A percentile compares a stretch with the other conserved stretches of the same genome.
Evolutionary conservation across 805 yeast species (phyloP).

Genomic region (Torulaspora delbrueckii): DNA sequence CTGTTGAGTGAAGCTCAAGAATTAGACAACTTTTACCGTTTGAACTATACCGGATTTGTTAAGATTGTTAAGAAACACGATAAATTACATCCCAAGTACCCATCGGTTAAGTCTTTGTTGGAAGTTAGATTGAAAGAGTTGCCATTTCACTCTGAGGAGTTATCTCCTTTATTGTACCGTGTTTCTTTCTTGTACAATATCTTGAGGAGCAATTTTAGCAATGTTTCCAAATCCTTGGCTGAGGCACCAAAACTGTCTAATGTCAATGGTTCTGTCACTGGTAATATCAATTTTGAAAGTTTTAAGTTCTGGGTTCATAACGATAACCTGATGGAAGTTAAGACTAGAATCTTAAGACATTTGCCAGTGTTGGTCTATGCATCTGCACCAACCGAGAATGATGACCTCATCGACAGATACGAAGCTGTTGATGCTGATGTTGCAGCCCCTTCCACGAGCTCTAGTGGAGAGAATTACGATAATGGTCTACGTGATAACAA

Average conservation of each 20-base stretch:
- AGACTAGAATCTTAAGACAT: slow-evolving; percentile 89
- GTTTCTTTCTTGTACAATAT: slow-evolving; percentile 76
- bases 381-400: slow-evolving; percentile 35
- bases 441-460: slow-evolving; percentile 34
- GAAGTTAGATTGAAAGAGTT: slow-evolving; percentile 81
- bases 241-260: slow-evolving; percentile 36
- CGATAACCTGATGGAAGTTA: slow-evolving; percentile 95
- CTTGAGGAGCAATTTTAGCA: slow-evolving; percentile 55
- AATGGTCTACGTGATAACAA: slow-evolving; percentile 39
- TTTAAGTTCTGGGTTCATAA: slow-evolving; percentile 95
- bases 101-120: slow-evolving; percentile 80
- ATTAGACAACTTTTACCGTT: slow-evolving; percentile 81
- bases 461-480: slow-evolving; percentile 44
- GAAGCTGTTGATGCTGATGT: slow-evolving; percentile 26
- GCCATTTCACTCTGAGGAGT: slow-evolving; percentile 93
- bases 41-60: slow-evolving; percentile 91
- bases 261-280: slow-evolving; percentile 30
- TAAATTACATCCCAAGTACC: slow-evolving; percentile 74
- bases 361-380: slow-evolving; percentile 83
- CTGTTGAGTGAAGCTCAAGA: slow-evolving; percentile 72
- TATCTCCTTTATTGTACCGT: slow-evolving; percentile 83
- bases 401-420: slow-evolving; percentile 26
- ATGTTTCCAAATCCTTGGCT: slow-evolving; percentile 36
- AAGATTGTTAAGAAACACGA: slow-evolving; percentile 96
- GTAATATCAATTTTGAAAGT: slow-evolving; percentile 46